phyloP scores from a whole-genome alignment of 257 asterid species.

The Scutellaria barbata region DNA sequence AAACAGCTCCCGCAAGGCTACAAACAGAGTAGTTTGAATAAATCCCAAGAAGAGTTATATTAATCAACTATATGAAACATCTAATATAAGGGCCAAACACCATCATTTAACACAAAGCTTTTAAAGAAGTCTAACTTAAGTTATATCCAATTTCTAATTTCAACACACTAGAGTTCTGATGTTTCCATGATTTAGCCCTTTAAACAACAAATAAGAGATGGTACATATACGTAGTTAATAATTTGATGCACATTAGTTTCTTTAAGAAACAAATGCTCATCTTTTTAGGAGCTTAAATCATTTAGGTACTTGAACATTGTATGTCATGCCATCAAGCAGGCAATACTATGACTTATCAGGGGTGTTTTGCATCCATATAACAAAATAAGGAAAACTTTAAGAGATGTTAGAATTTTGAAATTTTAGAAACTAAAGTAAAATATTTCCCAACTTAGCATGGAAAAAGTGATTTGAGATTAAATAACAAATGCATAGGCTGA shows the following conservation, averaged over 20 bases:
- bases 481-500: constrained; percentile 26
- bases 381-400: neutral
- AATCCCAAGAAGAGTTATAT: constrained; percentile 28
- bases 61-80: constrained; percentile 12
- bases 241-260: neutral
- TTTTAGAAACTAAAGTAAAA: constrained; percentile 29
- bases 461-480: constrained; percentile 8
- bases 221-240: neutral
- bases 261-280: constrained; percentile 14
- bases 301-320: constrained; percentile 13
- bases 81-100: constrained; percentile 14
- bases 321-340: constrained; percentile 26
- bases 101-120: neutral
- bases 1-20: constrained; percentile 91
- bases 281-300: constrained; percentile 8
- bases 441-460: constrained; percentile 3
- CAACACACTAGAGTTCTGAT: neutral
- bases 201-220: constrained; percentile 17
- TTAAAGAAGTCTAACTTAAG: constrained; percentile 7
- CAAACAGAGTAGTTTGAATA: constrained; percentile 38
- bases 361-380: constrained; percentile 23
- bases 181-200: constrained; percentile 22
- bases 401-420: constrained; percentile 27
- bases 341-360: constrained; percentile 5
- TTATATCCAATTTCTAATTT: constrained; percentile 12